These are phyloP conservation scores for Gossypium trilobum DNA, from an alignment of 441 rosid genomes.

Conservation along the genomic window DNA sequence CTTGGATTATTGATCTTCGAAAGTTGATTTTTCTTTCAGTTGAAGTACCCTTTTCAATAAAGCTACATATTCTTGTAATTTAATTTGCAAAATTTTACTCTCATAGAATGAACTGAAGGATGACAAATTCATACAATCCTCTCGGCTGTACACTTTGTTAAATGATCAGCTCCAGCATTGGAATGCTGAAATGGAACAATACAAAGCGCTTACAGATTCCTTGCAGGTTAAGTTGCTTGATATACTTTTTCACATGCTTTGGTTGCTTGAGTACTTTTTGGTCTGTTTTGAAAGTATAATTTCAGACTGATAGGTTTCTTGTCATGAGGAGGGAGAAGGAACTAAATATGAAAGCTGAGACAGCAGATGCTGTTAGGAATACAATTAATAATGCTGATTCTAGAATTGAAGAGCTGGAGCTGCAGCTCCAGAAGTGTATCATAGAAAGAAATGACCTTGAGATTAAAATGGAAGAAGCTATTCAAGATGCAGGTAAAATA, in stretches of 20 bases:
- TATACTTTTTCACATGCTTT: slow-evolving; percentile 18
- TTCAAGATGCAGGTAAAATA: slow-evolving; percentile 75
- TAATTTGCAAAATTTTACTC: slow-evolving; percentile 20
- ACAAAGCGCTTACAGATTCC: neutral
- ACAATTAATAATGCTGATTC: slow-evolving; percentile 40
- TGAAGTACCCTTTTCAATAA: slow-evolving; percentile 15
- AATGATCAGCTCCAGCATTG: slow-evolving; percentile 77
- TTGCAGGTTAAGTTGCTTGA: slow-evolving; percentile 10
- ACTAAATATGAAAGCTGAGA: slow-evolving; percentile 52
- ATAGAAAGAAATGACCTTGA: slow-evolving; percentile 79
- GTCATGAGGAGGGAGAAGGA: slow-evolving; percentile 78
- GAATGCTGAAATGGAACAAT: slow-evolving; percentile 43
- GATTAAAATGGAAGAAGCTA: slow-evolving; percentile 77
- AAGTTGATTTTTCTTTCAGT: slow-evolving; percentile 12
- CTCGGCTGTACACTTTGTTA: slow-evolving; percentile 56
- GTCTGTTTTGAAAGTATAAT: slow-evolving; percentile 25
- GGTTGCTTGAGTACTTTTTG: slow-evolving; percentile 14
- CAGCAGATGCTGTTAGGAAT: slow-evolving; percentile 60
- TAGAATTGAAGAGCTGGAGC: slow-evolving; percentile 64
- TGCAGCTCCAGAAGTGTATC: slow-evolving; percentile 63
- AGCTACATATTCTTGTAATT: slow-evolving; percentile 4
- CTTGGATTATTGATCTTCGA: slow-evolving; percentile 12
- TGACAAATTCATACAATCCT: slow-evolving; percentile 62
- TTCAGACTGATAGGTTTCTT: slow-evolving; percentile 74
- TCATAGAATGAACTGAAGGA: slow-evolving; percentile 70